These are phyloP conservation scores for Luzula sylvatica DNA, from an alignment of 176 grass and related monocot species.

Conservation along the genomic window DNA sequence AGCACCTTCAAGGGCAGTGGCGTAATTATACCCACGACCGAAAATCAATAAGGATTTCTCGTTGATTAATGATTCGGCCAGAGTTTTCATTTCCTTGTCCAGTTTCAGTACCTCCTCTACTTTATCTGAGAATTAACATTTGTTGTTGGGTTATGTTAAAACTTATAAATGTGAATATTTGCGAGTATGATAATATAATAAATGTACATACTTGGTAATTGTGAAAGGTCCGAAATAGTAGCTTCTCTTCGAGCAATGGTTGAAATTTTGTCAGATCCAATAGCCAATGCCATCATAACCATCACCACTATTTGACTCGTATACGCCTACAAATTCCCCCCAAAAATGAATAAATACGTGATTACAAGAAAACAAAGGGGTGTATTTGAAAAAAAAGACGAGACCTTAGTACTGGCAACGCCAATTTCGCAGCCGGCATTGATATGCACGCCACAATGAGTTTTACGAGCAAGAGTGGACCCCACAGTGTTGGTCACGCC, in stretches of 20 bases:
- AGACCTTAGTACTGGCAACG: conserved; percentile 88
- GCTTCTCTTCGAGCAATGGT: conserved; percentile 53
- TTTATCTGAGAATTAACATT: conserved; percentile 26
- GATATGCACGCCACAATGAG: conserved; percentile 85
- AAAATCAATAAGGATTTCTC: conserved; percentile 74
- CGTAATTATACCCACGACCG: conserved; percentile 85
- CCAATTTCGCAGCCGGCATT: conserved; percentile 97
- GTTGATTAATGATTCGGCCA: conserved; percentile 60
- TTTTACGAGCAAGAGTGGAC: conserved; percentile 80
- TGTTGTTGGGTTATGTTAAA: not conserved
- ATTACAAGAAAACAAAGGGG: not conserved
- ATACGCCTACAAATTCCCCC: conserved; percentile 91
- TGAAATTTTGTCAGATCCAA: conserved; percentile 92
- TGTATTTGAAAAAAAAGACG: conserved; percentile 11
- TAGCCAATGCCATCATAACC: conserved; percentile 90
- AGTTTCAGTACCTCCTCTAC: conserved; percentile 70
- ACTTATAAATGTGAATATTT: not conserved
- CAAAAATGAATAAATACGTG: conserved; percentile 10
- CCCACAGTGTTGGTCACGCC: conserved; percentile 92
- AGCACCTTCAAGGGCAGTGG: conserved; percentile 85
- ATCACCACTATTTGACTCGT: conserved; percentile 97
- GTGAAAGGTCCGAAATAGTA: conserved; percentile 52
- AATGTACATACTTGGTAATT: conserved; percentile 59
- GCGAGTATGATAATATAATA: not conserved
- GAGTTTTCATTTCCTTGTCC: conserved; percentile 81